Base-by-base conservation (phyloP, 495 filamentous ascomycete species). In the Penicillium flavigenum region DNA sequence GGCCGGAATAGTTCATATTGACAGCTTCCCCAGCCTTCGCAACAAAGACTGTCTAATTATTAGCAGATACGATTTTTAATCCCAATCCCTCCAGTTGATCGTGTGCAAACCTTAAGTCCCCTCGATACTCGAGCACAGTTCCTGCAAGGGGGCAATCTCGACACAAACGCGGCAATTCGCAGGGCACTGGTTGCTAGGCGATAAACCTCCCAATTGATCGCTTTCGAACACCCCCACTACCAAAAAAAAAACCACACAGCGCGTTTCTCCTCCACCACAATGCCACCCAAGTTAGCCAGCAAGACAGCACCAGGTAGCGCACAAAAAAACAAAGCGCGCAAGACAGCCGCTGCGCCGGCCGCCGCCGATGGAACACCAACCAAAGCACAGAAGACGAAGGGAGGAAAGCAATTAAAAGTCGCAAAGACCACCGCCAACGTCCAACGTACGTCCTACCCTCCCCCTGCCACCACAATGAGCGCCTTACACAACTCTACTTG, bases 381-480 rank as follows among this genome's bases (percentile, higher is more conserved):
- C 19, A 51, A 45, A 34, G 50, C 56, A 39, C 65, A 58, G 61
- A 69, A 67, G 46, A 42, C 61, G 17, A 58, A 56, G 5, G 63
- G 43, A 36, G 52, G 31, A 19, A 59, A 58, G 44, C 8, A 48
- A 39, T 48, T 32, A 11, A 63, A 47, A 57, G 55, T 43, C 34
- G 59, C 61, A 19, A 76, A 75, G 52, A 60, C 53, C 34, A 43
- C 67, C 6, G 45, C 60, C 5, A 62, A 72, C 63, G 66, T 79
- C 41, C 72, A 77, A 63, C 76, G 75, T 79, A 71, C 32, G 72
- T 69, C 14, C 19, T 22, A 51, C 38, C 24, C 34, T 38, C 38
- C 43, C 27, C 20, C 36, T 16, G 20, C 24, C 32, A 48, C 27
- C 20, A 22, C 16, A 39, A 39, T 8, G n/a, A 39, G 36, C 36